Percentiles rank a stretch among this genome's conserved stretches.
These are phyloP conservation scores for Aspergillus sp. DNA, from an alignment of 2,329 filamentous ascomycete species.

Conservation along the genomic window DNA sequence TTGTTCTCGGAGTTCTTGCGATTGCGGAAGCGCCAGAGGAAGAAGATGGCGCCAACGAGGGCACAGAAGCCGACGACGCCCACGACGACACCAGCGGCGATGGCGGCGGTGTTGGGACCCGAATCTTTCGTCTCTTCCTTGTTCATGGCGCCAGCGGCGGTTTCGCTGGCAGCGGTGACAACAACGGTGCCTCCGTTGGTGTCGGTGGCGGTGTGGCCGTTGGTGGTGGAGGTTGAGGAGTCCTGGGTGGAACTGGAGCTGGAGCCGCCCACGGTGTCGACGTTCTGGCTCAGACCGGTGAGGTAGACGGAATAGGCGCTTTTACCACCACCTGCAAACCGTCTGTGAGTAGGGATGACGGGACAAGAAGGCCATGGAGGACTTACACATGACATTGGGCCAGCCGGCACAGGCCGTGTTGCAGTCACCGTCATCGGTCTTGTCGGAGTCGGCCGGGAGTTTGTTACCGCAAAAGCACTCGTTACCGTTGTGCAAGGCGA, in stretches of 20 bases:
- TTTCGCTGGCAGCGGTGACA: constrained; percentile 31
- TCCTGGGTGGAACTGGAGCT: constrained; percentile 19
- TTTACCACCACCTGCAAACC: constrained; percentile 55
- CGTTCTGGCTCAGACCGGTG: constrained; percentile 46
- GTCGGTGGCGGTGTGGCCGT: constrained; percentile 13
- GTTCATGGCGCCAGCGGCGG: constrained; percentile 14
- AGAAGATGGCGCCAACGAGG: constrained; percentile 65
- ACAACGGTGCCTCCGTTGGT: constrained; percentile 27
- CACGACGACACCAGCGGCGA: constrained; percentile 84
- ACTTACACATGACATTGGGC: constrained; percentile 62
- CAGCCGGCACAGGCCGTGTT: constrained; percentile 64
- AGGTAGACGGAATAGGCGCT: constrained; percentile 51
- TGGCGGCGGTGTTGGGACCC: constrained; percentile 71
- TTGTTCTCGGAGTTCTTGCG: constrained; percentile 79
- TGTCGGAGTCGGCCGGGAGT: constrained; percentile 58
- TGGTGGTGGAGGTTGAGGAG: constrained; percentile 16
- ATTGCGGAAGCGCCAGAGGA: constrained; percentile 72
- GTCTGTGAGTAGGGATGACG: constrained; percentile 19
- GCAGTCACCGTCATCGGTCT: constrained; percentile 61
- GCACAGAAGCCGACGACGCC: constrained; percentile 69
- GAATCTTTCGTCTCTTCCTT: constrained; percentile 20
- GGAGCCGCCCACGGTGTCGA: constrained; percentile 26
- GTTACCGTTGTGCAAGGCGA: constrained; percentile 59
- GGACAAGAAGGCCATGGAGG: background rate
- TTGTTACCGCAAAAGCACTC: constrained; percentile 72